phyloP scores from a whole-genome alignment of 192 early-diverging fungal genomes.

The Bifiguratus adelaidae region DNA sequence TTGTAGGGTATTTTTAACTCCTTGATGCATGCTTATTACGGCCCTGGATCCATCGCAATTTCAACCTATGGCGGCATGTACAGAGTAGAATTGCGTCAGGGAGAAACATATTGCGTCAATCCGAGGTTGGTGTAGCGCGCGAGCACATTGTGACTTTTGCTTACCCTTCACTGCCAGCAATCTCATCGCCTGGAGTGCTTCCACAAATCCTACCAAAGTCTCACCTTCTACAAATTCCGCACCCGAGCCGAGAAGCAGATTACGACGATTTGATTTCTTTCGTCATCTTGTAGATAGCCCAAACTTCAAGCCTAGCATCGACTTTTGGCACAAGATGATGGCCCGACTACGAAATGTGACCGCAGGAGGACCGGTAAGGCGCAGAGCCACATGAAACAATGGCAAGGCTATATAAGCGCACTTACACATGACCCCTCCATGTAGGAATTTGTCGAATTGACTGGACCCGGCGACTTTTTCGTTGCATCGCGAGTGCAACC shows the following conservation, averaged over 20 bases:
- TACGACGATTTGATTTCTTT: slow-evolving; percentile 25
- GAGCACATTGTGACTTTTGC: background rate
- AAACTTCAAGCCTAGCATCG: slow-evolving; percentile 20
- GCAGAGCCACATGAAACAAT: background rate
- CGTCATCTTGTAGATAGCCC: slow-evolving; percentile 27
- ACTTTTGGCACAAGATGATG: slow-evolving; percentile 9
- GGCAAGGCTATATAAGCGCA: background rate
- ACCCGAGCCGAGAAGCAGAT: slow-evolving; percentile 23
- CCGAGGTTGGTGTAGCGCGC: slow-evolving; percentile 32
- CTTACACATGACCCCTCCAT: background rate
- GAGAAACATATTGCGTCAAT: slow-evolving; percentile 66
- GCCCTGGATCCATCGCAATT: slow-evolving; percentile 57
- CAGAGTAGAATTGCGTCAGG: slow-evolving; percentile 47
- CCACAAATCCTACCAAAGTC: slow-evolving; percentile 30
- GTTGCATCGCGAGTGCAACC: slow-evolving; percentile 43
- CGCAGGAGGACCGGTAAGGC: slow-evolving; percentile 25
- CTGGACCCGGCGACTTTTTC: slow-evolving; percentile 56
- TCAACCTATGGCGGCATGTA: slow-evolving; percentile 56
- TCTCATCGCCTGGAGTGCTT: slow-evolving; percentile 42
- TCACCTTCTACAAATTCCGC: slow-evolving; percentile 17
- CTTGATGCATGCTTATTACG: slow-evolving; percentile 50
- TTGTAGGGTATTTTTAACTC: slow-evolving; percentile 40
- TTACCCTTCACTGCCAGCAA: slow-evolving; percentile 10
- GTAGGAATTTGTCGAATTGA: slow-evolving; percentile 41
- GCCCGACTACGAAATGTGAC: slow-evolving; percentile 16